Base-by-base conservation (phyloP, 345 rosid species). In the Eutrema heterophyllum region DNA sequence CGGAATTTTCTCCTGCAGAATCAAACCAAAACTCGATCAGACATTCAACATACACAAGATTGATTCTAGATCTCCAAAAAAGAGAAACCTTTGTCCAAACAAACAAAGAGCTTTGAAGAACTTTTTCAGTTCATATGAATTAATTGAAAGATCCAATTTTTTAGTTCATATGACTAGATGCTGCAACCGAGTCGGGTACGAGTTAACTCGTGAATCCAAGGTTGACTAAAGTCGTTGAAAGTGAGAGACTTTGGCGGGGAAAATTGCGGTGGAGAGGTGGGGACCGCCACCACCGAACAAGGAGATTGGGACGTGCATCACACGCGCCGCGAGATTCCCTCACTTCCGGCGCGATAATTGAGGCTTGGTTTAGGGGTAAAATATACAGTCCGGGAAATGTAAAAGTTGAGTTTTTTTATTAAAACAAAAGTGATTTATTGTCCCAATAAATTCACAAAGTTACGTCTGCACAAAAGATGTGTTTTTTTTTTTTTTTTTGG, bases 1-100 rank as follows among this genome's bases (percentile, higher is more conserved):
- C 1, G 92, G 98, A 57, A 92, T 84, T n/a, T 83, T 78, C 77
- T 88, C 97, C 97, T 92, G 85, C 32, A 45, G 40, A 55, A 67
- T 1, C 51, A 65, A 50, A 45, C 3, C 26, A 64, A 48, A 21
- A 33, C 4, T 39, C 38, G 8, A 57, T 54, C 50, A 70, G 55
- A 36, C 7, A 38, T 29, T 53, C 5, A 7, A 4, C 26, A 26
- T 0, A 59, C 54, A 51, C n/a, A 68, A 0, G 12, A 53, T 5
- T 6, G 10, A 0, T 41, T 15, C 55, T 5, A 21, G 3, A 50
- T 26, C 56, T 5, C 27, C 36, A n/a, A 62, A 68, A 51, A 68
- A 1, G 64, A 61, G n/a, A 21, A 51, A 67, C 64, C 48, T 67
- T 41, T 67, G 2, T 40, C 53, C 1, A 1, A 2, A 26, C 16